Percentiles rank a stretch among this genome's conserved stretches.
Conservation (phyloP, 352 stramenopile species). For the Phytophthora hybrid region DNA sequence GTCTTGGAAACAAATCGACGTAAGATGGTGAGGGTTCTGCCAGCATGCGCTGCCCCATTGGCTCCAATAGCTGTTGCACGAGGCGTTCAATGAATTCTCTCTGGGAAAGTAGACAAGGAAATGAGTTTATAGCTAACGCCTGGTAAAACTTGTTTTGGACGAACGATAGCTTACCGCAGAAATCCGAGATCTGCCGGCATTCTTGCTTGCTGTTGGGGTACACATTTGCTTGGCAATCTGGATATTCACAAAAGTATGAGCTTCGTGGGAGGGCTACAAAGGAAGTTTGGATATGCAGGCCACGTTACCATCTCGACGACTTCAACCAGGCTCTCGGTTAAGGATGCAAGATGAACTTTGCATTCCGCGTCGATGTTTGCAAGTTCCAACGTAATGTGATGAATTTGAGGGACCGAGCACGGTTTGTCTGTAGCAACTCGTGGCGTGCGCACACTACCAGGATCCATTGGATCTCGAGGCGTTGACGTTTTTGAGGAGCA, state of each 20-base stretch:
- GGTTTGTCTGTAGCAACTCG: conserved; percentile 8
- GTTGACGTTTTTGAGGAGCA: conserved; percentile 25
- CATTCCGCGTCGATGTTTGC: conserved; percentile 52
- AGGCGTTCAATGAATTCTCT: conserved; percentile 63
- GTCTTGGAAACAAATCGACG: conserved; percentile 53
- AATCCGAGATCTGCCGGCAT: conserved; percentile 25
- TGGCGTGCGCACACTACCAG: conserved; percentile 1
- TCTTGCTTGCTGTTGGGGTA: conserved; percentile 31
- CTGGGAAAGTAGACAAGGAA: conserved; percentile 22
- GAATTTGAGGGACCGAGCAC: conserved; percentile 49
- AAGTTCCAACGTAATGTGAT: conserved; percentile 65
- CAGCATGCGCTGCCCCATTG: conserved; percentile 54
- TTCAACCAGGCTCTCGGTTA: conserved; percentile 67
- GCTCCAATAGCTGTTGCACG: conserved; percentile 56
- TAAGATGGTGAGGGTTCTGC: conserved; percentile 49
- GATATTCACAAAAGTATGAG: not conserved
- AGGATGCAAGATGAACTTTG: conserved; percentile 60
- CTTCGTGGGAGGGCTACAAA: not conserved
- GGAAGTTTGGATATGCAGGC: not conserved
- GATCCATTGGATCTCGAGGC: conserved; percentile 18
- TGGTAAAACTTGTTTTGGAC: not conserved
- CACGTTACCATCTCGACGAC: conserved; percentile 46
- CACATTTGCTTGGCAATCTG: conserved; percentile 50
- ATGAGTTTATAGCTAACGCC: not conserved
- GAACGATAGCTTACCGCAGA: conserved; percentile 29